Evolutionary conservation across 1,139 yeast species (phyloP), one percentile per base, ranked within the genome.

Genomic region (Nakaseomyces nivariensis): DNA sequence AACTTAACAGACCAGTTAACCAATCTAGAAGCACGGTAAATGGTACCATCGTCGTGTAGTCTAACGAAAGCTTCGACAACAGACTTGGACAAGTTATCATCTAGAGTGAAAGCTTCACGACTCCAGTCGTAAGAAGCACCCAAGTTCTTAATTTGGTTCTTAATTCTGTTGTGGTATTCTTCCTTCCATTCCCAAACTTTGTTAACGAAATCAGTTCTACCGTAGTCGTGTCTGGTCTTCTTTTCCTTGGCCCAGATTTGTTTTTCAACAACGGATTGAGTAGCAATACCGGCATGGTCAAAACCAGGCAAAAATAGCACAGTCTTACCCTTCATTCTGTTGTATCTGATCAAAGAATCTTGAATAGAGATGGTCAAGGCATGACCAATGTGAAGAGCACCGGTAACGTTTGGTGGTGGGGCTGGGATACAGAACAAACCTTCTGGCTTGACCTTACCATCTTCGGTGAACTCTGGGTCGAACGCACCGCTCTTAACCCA

Each of bases 121-220:
- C 76, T 68, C 97, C 97, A 94, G 69, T 90, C 97, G 63, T 90
- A 92, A 24, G 97, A 92, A 40, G 97, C 97, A 69, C 98, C 98
- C 64, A 92, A 76, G 56, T 80, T 80, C 70, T 82, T 77, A 64
- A 92, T 79, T 72, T 92, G 99, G 56, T 75, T 70, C 73, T 86
- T 86, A 68, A 92, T 92, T 60, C 86, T 83, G 53, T 69, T 70
- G 63, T 92, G 97, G 73, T 92, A 94, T 55, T 85, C 90, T 56
- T 89, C 95, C 70, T 94, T 92, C 99, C 98, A 94, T 62, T 88
- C 96, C 97, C 97, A 90, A 42, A 92, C 97, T 66, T 85, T 83
- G 46, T 77, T 84, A 53, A 87, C 72, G 61, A 92, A 92, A 59
- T 81, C 82, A 65, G 90, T 97, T 72, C 98, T 86, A 53, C 97